Base-by-base conservation (phyloP, 192 early-diverging fungal genomes). In the Rhizoclosmatium sp. region DNA sequence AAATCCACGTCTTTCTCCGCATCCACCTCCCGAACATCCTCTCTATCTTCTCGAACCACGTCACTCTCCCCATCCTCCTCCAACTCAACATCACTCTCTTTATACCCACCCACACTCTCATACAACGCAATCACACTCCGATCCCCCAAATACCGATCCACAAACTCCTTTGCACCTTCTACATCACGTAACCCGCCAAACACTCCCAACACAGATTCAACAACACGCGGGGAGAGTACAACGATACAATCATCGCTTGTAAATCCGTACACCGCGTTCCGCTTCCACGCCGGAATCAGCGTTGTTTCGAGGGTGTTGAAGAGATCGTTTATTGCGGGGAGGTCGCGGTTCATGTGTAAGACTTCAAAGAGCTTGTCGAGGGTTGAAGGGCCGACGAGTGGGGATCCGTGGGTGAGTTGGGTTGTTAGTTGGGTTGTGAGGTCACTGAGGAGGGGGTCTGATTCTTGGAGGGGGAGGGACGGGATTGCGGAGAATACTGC, bases 221-320 rank as follows among this genome's bases (percentile, higher is more conserved):
- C 19, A 2, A 72, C 70, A 44, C 16, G n/a, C 19, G 7, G 54
- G 7, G 39, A 14, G 2, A 72, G 39, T 2, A 72, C 54, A 9
- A 72, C 39, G 40, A 23, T 23, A 51, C 54, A 7, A 9, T 40
- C 70, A 21, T 14, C 7, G 7, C 23, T 9, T 10, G 12, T 41
- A 39, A 72, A 72, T 5, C 70, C 70, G 39, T 58, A 72, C 47
- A 72, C 7, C 3, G 19, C 39, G 10, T 58, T 31, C 23, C 44
- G 44, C 31, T 23, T 19, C 70, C 70, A 72, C 7, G 51, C 54
- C 7, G 70, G 70, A 59, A 59, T 14, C 31, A 72, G 68, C n/a
- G 12, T 39, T 40, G 14, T 10, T 47, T 45, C 48, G 16, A 69
- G 68, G 1, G 44, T 19, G 9, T 45, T 39, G 42, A 51, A 12